phyloP scores from a whole-genome alignment of 805 yeast genomes.

The Suhomyces kilbournensis region DNA sequence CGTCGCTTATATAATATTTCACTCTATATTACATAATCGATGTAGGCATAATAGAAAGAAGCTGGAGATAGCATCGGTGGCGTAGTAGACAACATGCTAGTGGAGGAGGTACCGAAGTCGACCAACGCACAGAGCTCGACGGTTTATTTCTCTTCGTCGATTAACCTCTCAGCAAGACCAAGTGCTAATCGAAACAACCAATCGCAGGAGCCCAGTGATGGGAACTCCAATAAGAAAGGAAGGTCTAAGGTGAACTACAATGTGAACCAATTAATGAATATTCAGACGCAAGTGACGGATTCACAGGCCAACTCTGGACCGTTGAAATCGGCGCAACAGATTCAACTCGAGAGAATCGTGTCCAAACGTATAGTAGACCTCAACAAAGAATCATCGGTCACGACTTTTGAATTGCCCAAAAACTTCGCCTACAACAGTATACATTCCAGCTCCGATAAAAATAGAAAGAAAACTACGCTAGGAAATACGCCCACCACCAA shows the following conservation, averaged over 20 bases:
- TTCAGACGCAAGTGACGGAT: slow-evolving; percentile 36
- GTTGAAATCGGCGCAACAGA: slow-evolving; percentile 40
- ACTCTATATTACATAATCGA: neutral
- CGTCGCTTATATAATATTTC: neutral
- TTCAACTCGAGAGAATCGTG: slow-evolving; percentile 39
- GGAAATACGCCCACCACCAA: slow-evolving; percentile 46
- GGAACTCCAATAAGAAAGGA: slow-evolving; percentile 25
- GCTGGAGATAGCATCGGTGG: neutral
- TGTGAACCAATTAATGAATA: slow-evolving; percentile 40
- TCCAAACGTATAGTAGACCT: slow-evolving; percentile 36
- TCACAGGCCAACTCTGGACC: slow-evolving; percentile 29
- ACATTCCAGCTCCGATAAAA: slow-evolving; percentile 19
- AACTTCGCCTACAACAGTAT: slow-evolving; percentile 35
- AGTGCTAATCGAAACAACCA: slow-evolving; percentile 15
- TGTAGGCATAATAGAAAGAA: neutral
- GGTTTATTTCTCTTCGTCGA: slow-evolving; percentile 39
- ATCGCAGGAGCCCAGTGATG: slow-evolving; percentile 16
- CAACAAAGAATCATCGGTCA: slow-evolving; percentile 27
- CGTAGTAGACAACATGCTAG: slow-evolving; percentile 28
- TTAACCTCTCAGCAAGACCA: slow-evolving; percentile 41
- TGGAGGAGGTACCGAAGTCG: slow-evolving; percentile 41
- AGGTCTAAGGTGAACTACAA: slow-evolving; percentile 45
- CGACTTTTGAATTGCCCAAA: slow-evolving; percentile 41
- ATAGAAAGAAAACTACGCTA: slow-evolving; percentile 27
- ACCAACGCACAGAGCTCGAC: slow-evolving; percentile 32